Percentiles rank a stretch among this genome's conserved stretches.
phyloP scores from a whole-genome alignment of 108 stramenopile species.

The Nitzschia sp. region DNA sequence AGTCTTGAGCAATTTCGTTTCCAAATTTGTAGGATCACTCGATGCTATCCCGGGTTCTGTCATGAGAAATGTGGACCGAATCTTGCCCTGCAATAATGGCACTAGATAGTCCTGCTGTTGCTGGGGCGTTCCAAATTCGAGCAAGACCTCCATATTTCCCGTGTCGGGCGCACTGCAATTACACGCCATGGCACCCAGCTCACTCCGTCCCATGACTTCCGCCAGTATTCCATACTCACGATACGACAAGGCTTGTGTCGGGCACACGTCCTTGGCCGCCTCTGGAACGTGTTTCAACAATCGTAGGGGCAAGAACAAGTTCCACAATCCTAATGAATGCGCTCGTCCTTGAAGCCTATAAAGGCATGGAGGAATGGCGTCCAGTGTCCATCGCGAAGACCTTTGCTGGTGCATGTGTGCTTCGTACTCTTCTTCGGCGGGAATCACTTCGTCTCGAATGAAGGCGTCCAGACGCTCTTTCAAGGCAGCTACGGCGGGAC shows the following conservation, averaged over 20 bases:
- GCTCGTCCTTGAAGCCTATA: conserved; percentile 64
- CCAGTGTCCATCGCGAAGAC: conserved; percentile 60
- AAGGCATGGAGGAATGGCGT: conserved; percentile 74
- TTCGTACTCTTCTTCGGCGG: conserved; percentile 78
- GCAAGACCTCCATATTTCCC: conserved; percentile 97
- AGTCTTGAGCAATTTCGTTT: conserved; percentile 54
- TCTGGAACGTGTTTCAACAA: conserved; percentile 32
- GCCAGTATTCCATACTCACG: conserved; percentile 86
- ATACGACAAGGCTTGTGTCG: conserved; percentile 53
- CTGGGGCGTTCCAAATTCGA: conserved; percentile 79
- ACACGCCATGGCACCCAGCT: conserved; percentile 90
- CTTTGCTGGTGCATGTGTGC: conserved; percentile 55
- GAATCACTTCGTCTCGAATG: conserved; percentile 75
- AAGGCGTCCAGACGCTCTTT: conserved; percentile 71
- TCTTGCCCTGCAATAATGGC: conserved; percentile 81
- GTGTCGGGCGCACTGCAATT: conserved; percentile 97
- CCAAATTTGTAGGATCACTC: conserved; percentile 93
- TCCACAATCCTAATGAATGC: conserved; percentile 83
- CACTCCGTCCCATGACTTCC: conserved; percentile 89
- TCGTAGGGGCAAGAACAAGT: conserved; percentile 83
- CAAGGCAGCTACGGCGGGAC: conserved; percentile 54
- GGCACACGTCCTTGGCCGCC: conserved; percentile 32
- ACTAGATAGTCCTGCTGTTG: conserved; percentile 77
- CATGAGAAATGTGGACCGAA: conserved; percentile 92
- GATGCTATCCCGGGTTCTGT: conserved; percentile 93